Evolutionary conservation across 1,284 basidiomycete genomes (phyloP).

Genomic region (Heterobasidion annosum): DNA sequence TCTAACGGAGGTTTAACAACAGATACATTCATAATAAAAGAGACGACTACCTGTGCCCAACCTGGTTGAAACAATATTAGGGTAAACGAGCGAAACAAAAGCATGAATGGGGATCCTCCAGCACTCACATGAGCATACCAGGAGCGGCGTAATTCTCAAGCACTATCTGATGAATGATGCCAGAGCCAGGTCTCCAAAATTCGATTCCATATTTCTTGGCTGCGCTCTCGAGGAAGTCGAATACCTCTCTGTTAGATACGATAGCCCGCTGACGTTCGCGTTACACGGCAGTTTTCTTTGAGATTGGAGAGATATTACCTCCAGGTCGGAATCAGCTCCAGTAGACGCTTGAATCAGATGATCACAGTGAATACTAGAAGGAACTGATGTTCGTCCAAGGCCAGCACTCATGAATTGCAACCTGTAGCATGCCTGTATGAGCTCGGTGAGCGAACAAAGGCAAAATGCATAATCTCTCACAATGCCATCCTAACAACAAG

Average conservation of each 20-base stretch:
- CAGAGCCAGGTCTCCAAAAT: slow-evolving; percentile 95
- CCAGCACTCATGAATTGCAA: slow-evolving; percentile 99
- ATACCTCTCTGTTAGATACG: slow-evolving; percentile 90
- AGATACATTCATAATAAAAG: slow-evolving; percentile 13
- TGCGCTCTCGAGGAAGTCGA: slow-evolving; percentile 95
- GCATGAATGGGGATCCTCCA: neutral
- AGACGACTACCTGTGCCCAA: slow-evolving; percentile 55
- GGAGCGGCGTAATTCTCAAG: slow-evolving; percentile 95
- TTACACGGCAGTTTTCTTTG: slow-evolving; percentile 3
- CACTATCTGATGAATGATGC: slow-evolving; percentile 98
- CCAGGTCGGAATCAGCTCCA: slow-evolving; percentile 77
- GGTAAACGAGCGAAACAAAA: neutral
- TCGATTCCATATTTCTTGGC: slow-evolving; percentile 91
- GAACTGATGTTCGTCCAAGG: slow-evolving; percentile 78
- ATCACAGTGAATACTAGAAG: slow-evolving; percentile 90
- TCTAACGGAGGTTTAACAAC: slow-evolving; percentile 38
- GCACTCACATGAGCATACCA: slow-evolving; percentile 70
- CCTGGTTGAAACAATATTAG: slow-evolving; percentile 28
- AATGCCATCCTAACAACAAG: slow-evolving; percentile 67
- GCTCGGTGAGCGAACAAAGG: slow-evolving; percentile 3
- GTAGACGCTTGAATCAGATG: slow-evolving; percentile 90
- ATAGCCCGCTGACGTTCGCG: slow-evolving; percentile 59
- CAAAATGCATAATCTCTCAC: slow-evolving; percentile 28
- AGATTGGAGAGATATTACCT: slow-evolving; percentile 38
- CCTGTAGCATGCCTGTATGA: slow-evolving; percentile 27